Evolutionary conservation across 2,329 filamentous ascomycete genomes (phyloP).

Genomic region (Diaporthe sp.): DNA sequence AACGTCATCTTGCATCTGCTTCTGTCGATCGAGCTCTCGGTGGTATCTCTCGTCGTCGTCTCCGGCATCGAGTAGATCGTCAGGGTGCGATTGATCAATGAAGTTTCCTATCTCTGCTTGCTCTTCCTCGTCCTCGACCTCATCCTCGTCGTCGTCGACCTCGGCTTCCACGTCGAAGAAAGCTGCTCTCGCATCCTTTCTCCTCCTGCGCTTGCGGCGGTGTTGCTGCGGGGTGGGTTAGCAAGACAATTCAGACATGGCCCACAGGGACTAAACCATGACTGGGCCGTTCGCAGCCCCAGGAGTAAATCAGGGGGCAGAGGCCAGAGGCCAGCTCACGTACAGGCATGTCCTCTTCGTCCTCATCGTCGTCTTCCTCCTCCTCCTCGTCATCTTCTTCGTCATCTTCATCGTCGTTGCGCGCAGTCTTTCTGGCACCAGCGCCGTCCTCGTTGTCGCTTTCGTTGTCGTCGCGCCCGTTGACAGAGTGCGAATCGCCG

Average conservation of each 20-base stretch:
- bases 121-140: slow-evolving; percentile 89
- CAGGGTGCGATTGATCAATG: slow-evolving; percentile 89
- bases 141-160: slow-evolving; percentile 93
- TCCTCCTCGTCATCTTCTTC: slow-evolving; percentile 49
- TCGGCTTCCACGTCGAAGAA: slow-evolving; percentile 99
- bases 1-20: slow-evolving; percentile 86
- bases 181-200: slow-evolving; percentile 74
- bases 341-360: slow-evolving; percentile 36
- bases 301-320: background rate
- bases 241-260: background rate
- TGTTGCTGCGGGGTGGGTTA: slow-evolving; percentile 58
- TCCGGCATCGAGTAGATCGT: slow-evolving; percentile 84
- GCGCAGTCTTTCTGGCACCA: slow-evolving; percentile 42
- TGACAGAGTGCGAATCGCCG: slow-evolving; percentile 34
- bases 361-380: slow-evolving; percentile 40
- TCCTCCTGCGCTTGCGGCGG: slow-evolving; percentile 82
- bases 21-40: slow-evolving; percentile 91
- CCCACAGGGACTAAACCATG: background rate
- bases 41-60: slow-evolving; percentile 91
- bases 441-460: slow-evolving; percentile 57
- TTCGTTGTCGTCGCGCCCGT: slow-evolving; percentile 37
- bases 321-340: background rate
- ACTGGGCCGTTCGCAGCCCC: background rate
- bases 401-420: slow-evolving; percentile 46
- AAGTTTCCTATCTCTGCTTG: slow-evolving; percentile 85